Conservation (phyloP, 495 filamentous ascomycete species). For the Rhypophila decipiens region DNA sequence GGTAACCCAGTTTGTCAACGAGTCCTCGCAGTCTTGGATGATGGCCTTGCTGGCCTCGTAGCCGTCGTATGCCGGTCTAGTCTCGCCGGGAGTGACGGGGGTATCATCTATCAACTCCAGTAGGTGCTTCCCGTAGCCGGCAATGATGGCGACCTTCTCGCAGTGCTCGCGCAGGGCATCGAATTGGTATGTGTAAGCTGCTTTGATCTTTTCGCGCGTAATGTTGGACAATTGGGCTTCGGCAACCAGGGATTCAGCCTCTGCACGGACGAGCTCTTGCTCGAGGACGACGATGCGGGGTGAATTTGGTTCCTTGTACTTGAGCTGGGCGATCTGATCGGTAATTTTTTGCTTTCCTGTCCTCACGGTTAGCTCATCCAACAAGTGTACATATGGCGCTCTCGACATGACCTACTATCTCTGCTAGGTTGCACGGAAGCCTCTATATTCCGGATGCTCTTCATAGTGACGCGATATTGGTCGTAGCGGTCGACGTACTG, state of each 20-base stretch:
- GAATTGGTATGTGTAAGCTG: slow-evolving; percentile 96
- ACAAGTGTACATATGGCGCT: neutral
- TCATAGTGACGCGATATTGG: slow-evolving; percentile 97
- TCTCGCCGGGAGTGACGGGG: slow-evolving; percentile 95
- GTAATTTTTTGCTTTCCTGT: slow-evolving; percentile 98
- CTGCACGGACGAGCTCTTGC: slow-evolving; percentile 96
- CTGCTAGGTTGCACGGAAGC: slow-evolving; percentile 95
- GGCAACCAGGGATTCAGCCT: slow-evolving; percentile 95
- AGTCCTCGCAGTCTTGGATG: slow-evolving; percentile 97
- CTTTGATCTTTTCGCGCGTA: slow-evolving; percentile 97
- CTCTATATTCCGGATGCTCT: slow-evolving; percentile 98
- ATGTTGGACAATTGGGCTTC: slow-evolving; percentile 99
- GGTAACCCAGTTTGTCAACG: slow-evolving; percentile 92
- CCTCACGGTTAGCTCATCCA: slow-evolving; percentile 5
- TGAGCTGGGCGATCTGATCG: slow-evolving; percentile 96
- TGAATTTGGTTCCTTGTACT: slow-evolving; percentile 98
- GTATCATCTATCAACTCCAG: slow-evolving; percentile 93
- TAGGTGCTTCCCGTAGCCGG: slow-evolving; percentile 94
- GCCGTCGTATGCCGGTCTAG: slow-evolving; percentile 90
- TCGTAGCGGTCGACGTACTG: slow-evolving; percentile 98
- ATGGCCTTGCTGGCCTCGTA: slow-evolving; percentile 98
- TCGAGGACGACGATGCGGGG: slow-evolving; percentile 96
- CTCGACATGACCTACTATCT: slow-evolving; percentile 61
- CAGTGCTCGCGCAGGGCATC: slow-evolving; percentile 96
- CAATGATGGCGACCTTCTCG: slow-evolving; percentile 97